Base-by-base conservation (phyloP, 192 early-diverging fungal species). In the Dissophora globulifera region DNA sequence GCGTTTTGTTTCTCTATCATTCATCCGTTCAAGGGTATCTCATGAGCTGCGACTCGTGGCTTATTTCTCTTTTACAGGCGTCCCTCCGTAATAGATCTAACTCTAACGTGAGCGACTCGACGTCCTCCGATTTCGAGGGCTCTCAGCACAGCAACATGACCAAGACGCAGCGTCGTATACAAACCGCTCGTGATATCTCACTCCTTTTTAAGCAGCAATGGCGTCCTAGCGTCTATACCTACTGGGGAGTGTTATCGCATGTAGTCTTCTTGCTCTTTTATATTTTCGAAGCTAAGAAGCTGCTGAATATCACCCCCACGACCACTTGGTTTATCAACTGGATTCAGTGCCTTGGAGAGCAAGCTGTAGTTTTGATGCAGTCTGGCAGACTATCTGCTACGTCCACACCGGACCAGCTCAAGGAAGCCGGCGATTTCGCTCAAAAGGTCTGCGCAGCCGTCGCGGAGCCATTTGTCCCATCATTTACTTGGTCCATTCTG, bases 211-310 rank as follows among this genome's bases (percentile, higher is more conserved):
- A 76, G 29, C 63, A 76, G 20, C 72, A 76, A 29, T 76, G 72
- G 63, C 62, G 72, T 9, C 50, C 72, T 2, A 64, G 72, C 19
- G 20, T 67, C 13, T 55, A 67, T 15, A 64, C 72, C 0, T 23
- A 61, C 7, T 75, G 45, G 19, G 42, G 66, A 12, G 29, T 76
- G n/a, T 27, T 51, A 17, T 33, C 50, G 5, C 51, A 67, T 30
- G 66, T 75, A 50, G 45, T 49, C 27, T 65, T 55, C 26, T 75
- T 55, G 71, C 71, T 75, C 1, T 75, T 75, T 40, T 65, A 65
- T 17, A 54, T 65, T 20, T 22, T 45, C 19, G 62, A 65, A 20
- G 62, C 62, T 22, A 65, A 55, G 30, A 65, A 65, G 23, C 42
- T 65, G 20, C n/a, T 26, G 26, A 49, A 8, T 0, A 10, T 67